Evolutionary conservation across 441 rosid species (phyloP).

Genomic region (Erysimum pusillum): DNA sequence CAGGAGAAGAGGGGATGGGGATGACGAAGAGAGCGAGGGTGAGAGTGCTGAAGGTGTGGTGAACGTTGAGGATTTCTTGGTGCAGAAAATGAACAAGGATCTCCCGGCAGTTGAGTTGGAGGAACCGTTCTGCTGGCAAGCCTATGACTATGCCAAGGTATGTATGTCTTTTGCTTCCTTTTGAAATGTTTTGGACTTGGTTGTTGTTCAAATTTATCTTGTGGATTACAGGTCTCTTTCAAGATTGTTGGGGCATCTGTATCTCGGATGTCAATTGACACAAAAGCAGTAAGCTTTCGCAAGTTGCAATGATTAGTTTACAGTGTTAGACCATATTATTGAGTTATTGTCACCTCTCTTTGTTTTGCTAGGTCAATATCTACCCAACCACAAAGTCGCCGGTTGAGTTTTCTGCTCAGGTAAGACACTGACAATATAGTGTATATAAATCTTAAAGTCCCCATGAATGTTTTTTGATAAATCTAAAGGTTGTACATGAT

Average conservation of each 20-base stretch:
- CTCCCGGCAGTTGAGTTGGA: conserved; percentile 89
- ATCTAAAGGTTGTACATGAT: neutral
- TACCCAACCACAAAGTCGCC: conserved; percentile 91
- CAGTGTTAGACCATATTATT: neutral
- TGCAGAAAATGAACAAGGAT: conserved; percentile 87
- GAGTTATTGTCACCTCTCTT: neutral
- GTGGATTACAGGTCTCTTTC: conserved; percentile 72
- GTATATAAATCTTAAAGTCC: neutral
- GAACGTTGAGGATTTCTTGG: conserved; percentile 78
- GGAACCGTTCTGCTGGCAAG: conserved; percentile 98
- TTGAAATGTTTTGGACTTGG: conserved; percentile 11
- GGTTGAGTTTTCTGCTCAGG: conserved; percentile 85
- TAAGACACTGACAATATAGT: conserved; percentile 32
- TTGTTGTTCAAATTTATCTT: conserved; percentile 8
- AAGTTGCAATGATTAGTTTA: conserved; percentile 9
- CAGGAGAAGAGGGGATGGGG: conserved; percentile 55
- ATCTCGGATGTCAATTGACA: conserved; percentile 83
- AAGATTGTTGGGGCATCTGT: conserved; percentile 83
- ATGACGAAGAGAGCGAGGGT: conserved; percentile 83
- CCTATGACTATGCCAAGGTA: conserved; percentile 91
- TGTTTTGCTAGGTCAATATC: conserved; percentile 72
- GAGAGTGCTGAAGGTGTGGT: conserved; percentile 68
- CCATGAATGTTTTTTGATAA: neutral
- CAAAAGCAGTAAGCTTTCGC: conserved; percentile 75
- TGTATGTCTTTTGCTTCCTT: conserved; percentile 38